Base-by-base conservation (phyloP, 2,329 filamentous ascomycete species). In the Fusarium pilosicola region DNA sequence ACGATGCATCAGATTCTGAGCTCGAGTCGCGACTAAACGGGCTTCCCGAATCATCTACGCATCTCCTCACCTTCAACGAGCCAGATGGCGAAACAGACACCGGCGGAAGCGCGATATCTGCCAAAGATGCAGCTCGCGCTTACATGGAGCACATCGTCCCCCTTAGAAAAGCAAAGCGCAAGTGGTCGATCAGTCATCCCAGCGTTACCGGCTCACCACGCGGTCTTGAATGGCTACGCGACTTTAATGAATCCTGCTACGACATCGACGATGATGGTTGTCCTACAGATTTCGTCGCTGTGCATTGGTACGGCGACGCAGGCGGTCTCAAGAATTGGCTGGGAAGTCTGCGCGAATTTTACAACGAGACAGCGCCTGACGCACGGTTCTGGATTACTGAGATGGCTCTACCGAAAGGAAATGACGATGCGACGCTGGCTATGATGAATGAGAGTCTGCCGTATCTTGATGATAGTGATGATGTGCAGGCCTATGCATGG, bases 281-380 rank as follows among this genome's bases (percentile, higher is more conserved):
- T 36, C 83, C 83, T 0, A 74, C 80, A 3, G 83, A 85, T 57
- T 85, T 85, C 38, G 79, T 85, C 20, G 80, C 82, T 9, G 80
- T 83, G 26, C 83, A 85, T 52, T 85, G 80, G 80, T 85, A 85
- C 58, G 83, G 83, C 6, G 78, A 80, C n/a, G 82, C 80, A 3
- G 60, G 59, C 1, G 83, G 83, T 8, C 76, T 85, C 3, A 70
- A 75, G 1, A 76, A 77, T 6, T 84, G 83, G 82, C 70, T 85
- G 2, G 76, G 74, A 6, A 80, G 79, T 13, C 73, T 85, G 39
- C 73, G 70, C 3, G 78, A 80, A 3, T 84, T 82, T 49, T 85
- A 85, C 73, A 79, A 78, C 4, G 62, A 75, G 36, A 71, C 73
- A 0, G 62, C 71, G 3, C 76, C 76, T 3, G 55, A 73, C 3